A percentile compares a stretch with the other conserved stretches of the same genome.
Conservation (phyloP, 2,329 filamentous ascomycete species). For the Fusarium anthophilum region DNA sequence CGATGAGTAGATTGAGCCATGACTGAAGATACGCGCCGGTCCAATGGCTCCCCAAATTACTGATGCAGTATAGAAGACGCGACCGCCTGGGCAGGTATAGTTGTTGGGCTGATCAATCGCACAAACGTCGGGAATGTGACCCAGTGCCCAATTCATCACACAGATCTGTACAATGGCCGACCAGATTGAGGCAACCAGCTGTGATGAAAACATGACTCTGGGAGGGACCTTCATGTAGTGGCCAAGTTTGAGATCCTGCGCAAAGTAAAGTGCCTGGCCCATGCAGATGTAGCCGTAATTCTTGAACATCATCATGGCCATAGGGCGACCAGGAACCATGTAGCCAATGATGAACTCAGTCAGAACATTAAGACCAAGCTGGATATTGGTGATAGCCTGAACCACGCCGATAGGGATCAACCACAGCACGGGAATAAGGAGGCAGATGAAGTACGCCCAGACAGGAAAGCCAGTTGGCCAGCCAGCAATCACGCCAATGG, state of each 20-base stretch:
- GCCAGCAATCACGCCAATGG: conserved; percentile 62
- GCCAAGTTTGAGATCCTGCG: conserved; percentile 72
- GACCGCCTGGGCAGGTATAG: conserved; percentile 65
- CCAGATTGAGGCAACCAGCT: conserved; percentile 68
- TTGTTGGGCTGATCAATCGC: conserved; percentile 60
- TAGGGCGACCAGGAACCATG: conserved; percentile 74
- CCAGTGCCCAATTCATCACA: conserved; percentile 74
- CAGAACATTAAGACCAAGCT: conserved; percentile 74
- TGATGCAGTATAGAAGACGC: conserved; percentile 73
- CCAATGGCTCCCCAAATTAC: conserved; percentile 80
- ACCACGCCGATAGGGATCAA: conserved; percentile 69
- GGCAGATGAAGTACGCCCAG: conserved; percentile 67
- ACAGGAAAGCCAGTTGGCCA: conserved; percentile 68
- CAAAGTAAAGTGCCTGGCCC: conserved; percentile 71
- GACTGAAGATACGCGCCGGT: conserved; percentile 73
- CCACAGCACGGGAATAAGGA: conserved; percentile 66
- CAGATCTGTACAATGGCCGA: conserved; percentile 69
- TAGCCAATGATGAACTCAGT: conserved; percentile 80
- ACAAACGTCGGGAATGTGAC: conserved; percentile 71
- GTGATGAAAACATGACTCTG: conserved; percentile 68
- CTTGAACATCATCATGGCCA: conserved; percentile 83
- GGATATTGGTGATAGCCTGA: conserved; percentile 69
- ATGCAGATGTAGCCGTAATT: conserved; percentile 77
- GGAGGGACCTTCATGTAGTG: conserved; percentile 75
- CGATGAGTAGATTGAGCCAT: conserved; percentile 67